A percentile compares a stretch with the other conserved stretches of the same genome.
phyloP scores from a whole-genome alignment of 2,329 filamentous ascomycete genomes.

The Fusarium sp. region DNA sequence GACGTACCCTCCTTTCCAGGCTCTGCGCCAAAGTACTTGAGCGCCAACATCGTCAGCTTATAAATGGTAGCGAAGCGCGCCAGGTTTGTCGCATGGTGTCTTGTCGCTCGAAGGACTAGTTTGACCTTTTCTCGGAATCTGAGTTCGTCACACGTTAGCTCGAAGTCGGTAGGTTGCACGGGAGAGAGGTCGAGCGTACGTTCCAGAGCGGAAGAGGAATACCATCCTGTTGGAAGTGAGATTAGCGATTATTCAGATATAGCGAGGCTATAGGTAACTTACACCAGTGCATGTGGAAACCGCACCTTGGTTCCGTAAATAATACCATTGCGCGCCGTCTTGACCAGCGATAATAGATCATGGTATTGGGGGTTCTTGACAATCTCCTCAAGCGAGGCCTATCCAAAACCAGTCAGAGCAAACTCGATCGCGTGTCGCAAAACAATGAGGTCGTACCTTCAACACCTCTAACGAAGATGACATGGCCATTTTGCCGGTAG shows the following conservation, averaged over 20 bases:
- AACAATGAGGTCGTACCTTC: conserved; percentile 40
- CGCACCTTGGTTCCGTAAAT: conserved; percentile 98
- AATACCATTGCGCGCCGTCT: conserved; percentile 94
- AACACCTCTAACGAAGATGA: conserved; percentile 44
- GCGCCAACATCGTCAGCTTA: conserved; percentile 81
- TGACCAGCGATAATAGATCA: conserved; percentile 84
- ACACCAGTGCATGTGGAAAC: conserved; percentile 95
- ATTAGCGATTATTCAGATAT: conserved; percentile 31
- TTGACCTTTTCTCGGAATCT: conserved; percentile 78
- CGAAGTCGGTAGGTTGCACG: neutral
- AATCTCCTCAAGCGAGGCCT: conserved; percentile 79
- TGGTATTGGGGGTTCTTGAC: conserved; percentile 87
- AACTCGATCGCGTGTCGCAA: neutral
- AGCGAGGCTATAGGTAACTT: conserved; percentile 37
- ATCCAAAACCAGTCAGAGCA: conserved; percentile 20
- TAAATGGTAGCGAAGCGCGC: conserved; percentile 92
- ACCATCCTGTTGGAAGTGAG: conserved; percentile 75
- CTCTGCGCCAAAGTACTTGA: conserved; percentile 71
- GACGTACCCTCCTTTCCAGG: conserved; percentile 68
- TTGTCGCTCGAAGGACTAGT: conserved; percentile 86
- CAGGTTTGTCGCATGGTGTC: conserved; percentile 90
- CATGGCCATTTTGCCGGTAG: conserved; percentile 46
- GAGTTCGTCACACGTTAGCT: conserved; percentile 32
- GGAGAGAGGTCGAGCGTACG: conserved; percentile 62
- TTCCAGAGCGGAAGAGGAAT: conserved; percentile 92